phyloP scores from a whole-genome alignment of 768 basidiomycete species.

The Neoboletus subvelutipes region DNA sequence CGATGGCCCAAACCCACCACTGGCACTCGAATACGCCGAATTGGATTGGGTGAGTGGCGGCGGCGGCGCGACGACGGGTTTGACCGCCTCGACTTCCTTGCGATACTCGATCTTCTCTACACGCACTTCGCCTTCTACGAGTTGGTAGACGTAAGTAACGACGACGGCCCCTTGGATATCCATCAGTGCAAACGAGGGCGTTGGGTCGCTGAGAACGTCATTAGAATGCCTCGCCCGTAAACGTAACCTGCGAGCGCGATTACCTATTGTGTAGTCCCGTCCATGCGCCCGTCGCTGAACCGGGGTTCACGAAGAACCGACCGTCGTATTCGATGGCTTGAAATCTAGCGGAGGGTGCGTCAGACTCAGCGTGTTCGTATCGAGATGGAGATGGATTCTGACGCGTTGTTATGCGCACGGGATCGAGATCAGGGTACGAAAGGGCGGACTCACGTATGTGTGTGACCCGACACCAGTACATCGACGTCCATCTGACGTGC shows the following conservation, averaged over 20 bases:
- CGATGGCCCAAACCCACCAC: slow-evolving; percentile 18
- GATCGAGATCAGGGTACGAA: background rate
- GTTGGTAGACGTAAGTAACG: slow-evolving; percentile 95
- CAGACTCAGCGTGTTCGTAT: background rate
- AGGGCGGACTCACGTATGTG: slow-evolving; percentile 72
- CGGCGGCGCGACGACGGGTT: slow-evolving; percentile 22
- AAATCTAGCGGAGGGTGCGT: slow-evolving; percentile 51
- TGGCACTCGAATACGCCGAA: slow-evolving; percentile 30
- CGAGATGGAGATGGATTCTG: background rate
- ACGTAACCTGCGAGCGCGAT: background rate
- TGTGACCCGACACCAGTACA: slow-evolving; percentile 90
- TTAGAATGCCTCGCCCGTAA: background rate
- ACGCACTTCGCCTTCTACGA: slow-evolving; percentile 91
- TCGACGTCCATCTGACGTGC: slow-evolving; percentile 98
- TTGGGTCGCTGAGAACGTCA: slow-evolving; percentile 60
- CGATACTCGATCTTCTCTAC: slow-evolving; percentile 89
- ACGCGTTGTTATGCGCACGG: background rate
- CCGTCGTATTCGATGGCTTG: slow-evolving; percentile 91
- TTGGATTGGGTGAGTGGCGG: slow-evolving; percentile 32
- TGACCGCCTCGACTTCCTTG: slow-evolving; percentile 51
- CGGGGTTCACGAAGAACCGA: slow-evolving; percentile 95
- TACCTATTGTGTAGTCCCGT: slow-evolving; percentile 45
- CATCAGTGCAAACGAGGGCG: slow-evolving; percentile 95
- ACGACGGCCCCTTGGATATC: slow-evolving; percentile 97
- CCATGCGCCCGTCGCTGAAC: slow-evolving; percentile 95